Conservation (phyloP, 2,329 filamentous ascomycete species). For the Colletotrichum sp. region DNA sequence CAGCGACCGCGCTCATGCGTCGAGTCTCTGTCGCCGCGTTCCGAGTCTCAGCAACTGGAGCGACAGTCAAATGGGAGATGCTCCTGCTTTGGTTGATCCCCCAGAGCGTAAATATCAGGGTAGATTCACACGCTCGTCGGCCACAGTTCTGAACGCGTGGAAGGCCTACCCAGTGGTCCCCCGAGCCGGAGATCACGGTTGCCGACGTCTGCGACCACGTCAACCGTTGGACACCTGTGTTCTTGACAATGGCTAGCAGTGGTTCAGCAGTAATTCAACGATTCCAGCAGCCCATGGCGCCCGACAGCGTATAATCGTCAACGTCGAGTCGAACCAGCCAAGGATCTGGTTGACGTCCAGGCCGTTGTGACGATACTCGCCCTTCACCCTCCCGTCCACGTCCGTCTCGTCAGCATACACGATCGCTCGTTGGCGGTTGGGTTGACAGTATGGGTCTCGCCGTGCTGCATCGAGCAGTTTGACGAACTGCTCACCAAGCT, state of each 20-base stretch:
- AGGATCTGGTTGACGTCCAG: background rate
- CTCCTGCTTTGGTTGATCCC: accelerated
- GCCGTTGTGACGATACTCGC: background rate
- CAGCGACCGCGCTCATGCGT: too few species aligned
- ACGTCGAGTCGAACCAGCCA: background rate
- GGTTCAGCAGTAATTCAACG: background rate
- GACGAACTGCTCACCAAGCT: background rate
- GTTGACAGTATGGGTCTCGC: background rate
- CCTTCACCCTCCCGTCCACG: background rate
- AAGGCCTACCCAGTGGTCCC: too few species aligned
- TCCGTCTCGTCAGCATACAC: background rate
- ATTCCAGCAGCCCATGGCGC: background rate
- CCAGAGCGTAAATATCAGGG: too few species aligned
- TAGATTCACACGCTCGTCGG: too few species aligned
- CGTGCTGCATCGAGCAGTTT: background rate
- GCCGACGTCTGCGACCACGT: background rate
- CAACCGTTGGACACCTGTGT: background rate
- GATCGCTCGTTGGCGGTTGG: background rate
- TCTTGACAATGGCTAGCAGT: background rate
- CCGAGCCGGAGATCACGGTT: too few species aligned
- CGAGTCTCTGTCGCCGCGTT: too few species aligned
- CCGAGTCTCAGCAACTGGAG: too few species aligned
- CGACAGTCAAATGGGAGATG: too few species aligned
- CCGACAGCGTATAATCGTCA: accelerated
- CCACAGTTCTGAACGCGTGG: too few species aligned